Percentiles rank a stretch among this genome's conserved stretches.
Evolutionary conservation across 169 alveolate species (phyloP).

Genomic region (Plasmodium gaboni): DNA sequence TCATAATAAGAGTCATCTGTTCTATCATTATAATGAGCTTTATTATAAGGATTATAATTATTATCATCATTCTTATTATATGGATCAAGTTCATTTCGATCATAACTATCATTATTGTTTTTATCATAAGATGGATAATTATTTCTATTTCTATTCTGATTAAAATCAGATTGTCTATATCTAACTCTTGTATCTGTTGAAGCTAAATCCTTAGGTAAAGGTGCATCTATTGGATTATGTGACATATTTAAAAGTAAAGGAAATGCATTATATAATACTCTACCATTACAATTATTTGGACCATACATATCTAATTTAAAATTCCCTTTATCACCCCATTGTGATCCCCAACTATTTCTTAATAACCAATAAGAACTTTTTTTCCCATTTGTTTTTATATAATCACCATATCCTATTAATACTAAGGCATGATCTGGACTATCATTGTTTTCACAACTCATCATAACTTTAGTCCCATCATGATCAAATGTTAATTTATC

Average conservation of each 20-base stretch:
- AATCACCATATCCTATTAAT: constrained; percentile 78
- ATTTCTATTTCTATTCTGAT: constrained; percentile 4
- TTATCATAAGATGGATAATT: neutral
- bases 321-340: constrained; percentile 65
- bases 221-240: constrained; percentile 8
- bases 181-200: constrained; percentile 18
- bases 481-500: constrained; percentile 76
- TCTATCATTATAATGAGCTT: neutral
- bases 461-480: constrained; percentile 75
- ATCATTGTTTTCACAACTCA: constrained; percentile 62
- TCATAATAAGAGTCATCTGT: neutral
- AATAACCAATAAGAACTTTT: constrained; percentile 67
- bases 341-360: constrained; percentile 72
- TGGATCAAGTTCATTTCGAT: neutral
- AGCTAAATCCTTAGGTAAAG: constrained; percentile 58
- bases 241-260: constrained; percentile 47
- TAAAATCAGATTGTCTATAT: neutral
- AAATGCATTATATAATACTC: constrained; percentile 57
- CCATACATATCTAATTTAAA: constrained; percentile 73
- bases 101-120: neutral
- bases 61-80: neutral
- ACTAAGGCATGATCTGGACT: constrained; percentile 76
- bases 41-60: neutral
- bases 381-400: constrained; percentile 41
- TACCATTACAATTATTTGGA: constrained; percentile 50